Base-by-base conservation (phyloP, 2,329 filamentous ascomycete genomes). In the Aureobasidium melanogenum region DNA sequence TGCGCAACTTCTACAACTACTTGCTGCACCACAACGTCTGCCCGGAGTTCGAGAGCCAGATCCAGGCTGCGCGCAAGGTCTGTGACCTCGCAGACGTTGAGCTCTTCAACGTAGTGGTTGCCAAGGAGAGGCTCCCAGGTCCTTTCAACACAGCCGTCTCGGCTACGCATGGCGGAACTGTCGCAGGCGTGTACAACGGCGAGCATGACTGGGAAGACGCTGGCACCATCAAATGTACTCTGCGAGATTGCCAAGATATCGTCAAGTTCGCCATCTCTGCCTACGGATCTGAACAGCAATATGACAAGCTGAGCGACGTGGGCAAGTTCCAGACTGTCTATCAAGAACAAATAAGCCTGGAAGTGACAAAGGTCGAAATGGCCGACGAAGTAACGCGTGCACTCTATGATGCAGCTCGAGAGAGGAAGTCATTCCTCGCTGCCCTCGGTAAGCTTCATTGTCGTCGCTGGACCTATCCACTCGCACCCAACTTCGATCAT, bases 1-100 rank as follows among this genome's bases (percentile, higher is more conserved):
- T 97, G 43, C 83, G 84, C 63, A 96, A 94, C 70, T 97, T 97
- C 70, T 83, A 96, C 65, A 89, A 90, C 65, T 99, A 97, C 66
- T 79, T 97, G 0, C 79, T 92, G 10, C 83, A 88, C 63, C 92
- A 97, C 69, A 83, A 88, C 39, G 93, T 95, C 17, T 96, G 91
- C 68, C 87, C 88, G 0, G 94, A 97, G 71, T 88, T 92, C 69
- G 78, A 74, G 0, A 76, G 80, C 0, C 83, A 93, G 64, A 79
- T 97, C 62, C 74, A 82, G 17, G 76, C 80, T 0, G 91, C 92
- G 0, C 77, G 87, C 8, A 71, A 72, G 1, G 71, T 93, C 30
- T 96, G 91, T 67, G 80, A 85, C 22, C 69, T 79, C 15, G 90
- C 89, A 1, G 79, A 84, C 3, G 69, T 76, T 1, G 90, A 97